A percentile compares a stretch with the other conserved stretches of the same genome.
phyloP scores from a whole-genome alignment of 2,329 filamentous ascomycete species.

The Westerdykella aurantiaca region DNA sequence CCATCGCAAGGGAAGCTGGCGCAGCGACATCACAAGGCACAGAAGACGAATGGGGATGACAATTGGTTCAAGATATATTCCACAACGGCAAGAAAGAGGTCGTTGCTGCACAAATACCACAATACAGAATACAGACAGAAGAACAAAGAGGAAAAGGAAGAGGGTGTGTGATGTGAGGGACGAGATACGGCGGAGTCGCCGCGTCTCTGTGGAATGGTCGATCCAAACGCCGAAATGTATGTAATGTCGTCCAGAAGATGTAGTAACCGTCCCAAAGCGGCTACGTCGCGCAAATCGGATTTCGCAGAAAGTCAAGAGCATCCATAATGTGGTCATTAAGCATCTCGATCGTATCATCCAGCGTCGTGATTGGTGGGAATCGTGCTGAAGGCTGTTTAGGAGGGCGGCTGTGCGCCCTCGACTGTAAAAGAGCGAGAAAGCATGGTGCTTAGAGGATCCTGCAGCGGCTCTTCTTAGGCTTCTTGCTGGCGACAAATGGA shows the following conservation, averaged over 20 bases:
- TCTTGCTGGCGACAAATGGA: constrained; percentile 27
- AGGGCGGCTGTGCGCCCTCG: constrained; percentile 7
- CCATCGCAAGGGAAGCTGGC: too few relatives aligned
- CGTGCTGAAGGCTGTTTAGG: constrained; percentile 10
- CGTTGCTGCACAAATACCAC: constrained; percentile 9
- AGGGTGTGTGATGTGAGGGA: constrained; percentile 16
- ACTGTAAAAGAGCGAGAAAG: constrained; percentile 12
- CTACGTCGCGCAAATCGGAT: constrained; percentile 8
- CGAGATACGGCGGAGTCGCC: neutral
- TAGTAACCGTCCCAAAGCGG: neutral
- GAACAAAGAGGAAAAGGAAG: constrained; percentile 17
- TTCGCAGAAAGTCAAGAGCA: constrained; percentile 17
- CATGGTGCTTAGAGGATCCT: constrained; percentile 32
- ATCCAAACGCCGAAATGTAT: constrained; percentile 6
- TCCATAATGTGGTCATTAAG: constrained; percentile 34
- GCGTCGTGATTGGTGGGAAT: constrained; percentile 35
- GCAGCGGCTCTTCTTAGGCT: constrained; percentile 37
- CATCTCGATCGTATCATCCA: constrained; percentile 39
- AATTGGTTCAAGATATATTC: constrained; percentile 10
- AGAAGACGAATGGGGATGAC: too few relatives aligned
- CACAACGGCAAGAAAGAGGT: constrained; percentile 3
- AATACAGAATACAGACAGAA: constrained; percentile 33
- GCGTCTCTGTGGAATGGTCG: neutral
- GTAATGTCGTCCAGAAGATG: constrained; percentile 4
- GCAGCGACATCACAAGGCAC: too few relatives aligned